Base-by-base conservation (phyloP, 768 basidiomycete genomes). In the Rubroboletus pulcherrimus region DNA sequence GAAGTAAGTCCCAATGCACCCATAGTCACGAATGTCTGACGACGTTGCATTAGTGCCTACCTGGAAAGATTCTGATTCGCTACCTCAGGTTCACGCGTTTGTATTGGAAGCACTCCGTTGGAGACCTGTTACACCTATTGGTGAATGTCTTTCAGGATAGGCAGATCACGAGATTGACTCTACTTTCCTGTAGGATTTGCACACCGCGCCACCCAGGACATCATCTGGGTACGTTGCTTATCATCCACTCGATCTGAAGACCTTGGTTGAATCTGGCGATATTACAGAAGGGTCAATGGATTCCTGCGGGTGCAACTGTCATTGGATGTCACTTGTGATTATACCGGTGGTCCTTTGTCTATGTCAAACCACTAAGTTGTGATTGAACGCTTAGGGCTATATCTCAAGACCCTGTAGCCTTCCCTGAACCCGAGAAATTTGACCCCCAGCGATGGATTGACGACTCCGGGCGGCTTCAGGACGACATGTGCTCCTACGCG, bases 161-260 rank as follows among this genome's bases (percentile, higher is more conserved):
- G 2, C 3, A 4, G 3, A 5, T 12, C 8, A n/a, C 7, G 33
- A 21, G 15, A 30, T 37, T 49, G 21, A 56, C 29, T 8, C 6
- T 26, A 14, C 7, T 14, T 33, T 45, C n/a, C 2, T 30, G 4
- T 15, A 68, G 67, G 85, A 0, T 81, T 86, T 54, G 73, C 81
- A 1, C 87, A 89, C 58, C 78, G 79, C 12, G 78, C 84, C 0
- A 86, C 83, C 0, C 78, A 78, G 48, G 85, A 87, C 53, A 77
- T 88, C 37, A 63, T 81, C 24, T 87, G 82, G 81, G 83, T 83
- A 56, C 7, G 62, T 48, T 40, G 7, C n/a, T 19, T 11, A 38
- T 4, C 7, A 30, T 35, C 17, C 7, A 37, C 5, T 30, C 9
- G 1, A n/a, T 31, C 3, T 34, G 10, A 21, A 17, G 14, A 34